Evolutionary conservation across 768 basidiomycete genomes (phyloP).

Genomic region (Pleurotus pulmonarius): DNA sequence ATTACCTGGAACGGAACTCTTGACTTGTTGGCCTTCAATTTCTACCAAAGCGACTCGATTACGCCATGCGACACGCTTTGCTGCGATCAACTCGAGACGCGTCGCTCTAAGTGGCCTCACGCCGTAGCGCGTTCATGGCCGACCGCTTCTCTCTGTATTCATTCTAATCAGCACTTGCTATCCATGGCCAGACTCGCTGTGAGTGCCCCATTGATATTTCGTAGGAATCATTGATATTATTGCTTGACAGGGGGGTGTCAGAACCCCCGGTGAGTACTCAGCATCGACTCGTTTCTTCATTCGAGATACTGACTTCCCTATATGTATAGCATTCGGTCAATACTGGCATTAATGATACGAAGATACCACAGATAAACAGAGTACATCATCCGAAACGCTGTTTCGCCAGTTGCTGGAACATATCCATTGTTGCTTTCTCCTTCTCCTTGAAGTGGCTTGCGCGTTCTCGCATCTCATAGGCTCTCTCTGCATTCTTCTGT

Average conservation of each 20-base stretch:
- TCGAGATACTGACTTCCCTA: not conserved
- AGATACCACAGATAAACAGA: too few species aligned
- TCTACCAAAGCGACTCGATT: too few species aligned
- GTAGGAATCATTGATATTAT: not conserved
- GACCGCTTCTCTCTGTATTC: too few species aligned
- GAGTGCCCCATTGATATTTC: not conserved
- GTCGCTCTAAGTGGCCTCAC: too few species aligned
- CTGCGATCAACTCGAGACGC: too few species aligned
- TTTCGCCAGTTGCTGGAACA: constrained; percentile 92
- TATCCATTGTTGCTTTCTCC: constrained; percentile 92
- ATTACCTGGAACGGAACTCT: too few species aligned
- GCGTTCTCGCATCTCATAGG: constrained; percentile 54
- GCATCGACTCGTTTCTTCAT: not conserved
- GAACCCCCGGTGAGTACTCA: not conserved
- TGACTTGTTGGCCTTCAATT: too few species aligned
- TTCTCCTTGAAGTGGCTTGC: constrained; percentile 64
- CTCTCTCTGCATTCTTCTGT: constrained; percentile 56
- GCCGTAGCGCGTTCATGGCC: too few species aligned
- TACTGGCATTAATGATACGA: too few species aligned
- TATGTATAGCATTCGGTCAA: not conserved
- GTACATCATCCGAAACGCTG: constrained; percentile 67
- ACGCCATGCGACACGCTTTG: too few species aligned
- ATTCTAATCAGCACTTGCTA: too few species aligned
- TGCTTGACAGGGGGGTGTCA: not conserved
- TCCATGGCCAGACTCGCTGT: not conserved